Percentiles rank a stretch among this genome's conserved stretches.
Conservation (phyloP, 257 asterid genomes). For the Nicotiana otophora region DNA sequence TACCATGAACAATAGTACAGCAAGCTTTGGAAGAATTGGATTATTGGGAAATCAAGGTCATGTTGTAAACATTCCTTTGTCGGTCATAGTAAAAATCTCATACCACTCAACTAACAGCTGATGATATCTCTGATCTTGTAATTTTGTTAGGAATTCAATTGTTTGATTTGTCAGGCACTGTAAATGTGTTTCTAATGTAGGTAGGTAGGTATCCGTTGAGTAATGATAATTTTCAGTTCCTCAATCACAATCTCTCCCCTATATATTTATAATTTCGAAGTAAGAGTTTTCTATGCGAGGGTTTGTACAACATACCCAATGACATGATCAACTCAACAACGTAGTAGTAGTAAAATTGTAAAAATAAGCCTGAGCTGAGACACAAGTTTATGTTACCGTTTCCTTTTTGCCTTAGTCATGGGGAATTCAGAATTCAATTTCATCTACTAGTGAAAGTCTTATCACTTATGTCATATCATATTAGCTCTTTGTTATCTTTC, state of each 20-base stretch:
- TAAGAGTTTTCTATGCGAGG: too few species aligned
- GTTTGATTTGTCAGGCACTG: slow-evolving; percentile 44
- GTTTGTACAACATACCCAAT: too few species aligned
- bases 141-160: slow-evolving; percentile 23
- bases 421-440: too few species aligned
- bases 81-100: slow-evolving; percentile 58
- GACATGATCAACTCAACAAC: too few species aligned
- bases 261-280: not conserved
- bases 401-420: too few species aligned
- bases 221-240: slow-evolving; percentile 2
- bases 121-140: slow-evolving; percentile 20
- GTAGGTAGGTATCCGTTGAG: slow-evolving; percentile 13
- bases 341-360: too few species aligned
- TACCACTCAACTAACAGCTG: slow-evolving; percentile 42
- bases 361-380: too few species aligned
- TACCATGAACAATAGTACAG: slow-evolving; percentile 48
- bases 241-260: not conserved
- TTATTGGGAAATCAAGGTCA: slow-evolving; percentile 72
- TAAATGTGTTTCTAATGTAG: slow-evolving; percentile 52
- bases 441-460: too few species aligned
- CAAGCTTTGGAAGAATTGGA: slow-evolving; percentile 86
- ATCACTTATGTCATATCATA: too few species aligned
- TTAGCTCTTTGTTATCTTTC: too few species aligned
- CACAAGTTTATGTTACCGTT: too few species aligned
- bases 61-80: slow-evolving; percentile 62